Evolutionary conservation across 257 asterid species (phyloP).

Genomic region (Solanum ahanhuiri): DNA sequence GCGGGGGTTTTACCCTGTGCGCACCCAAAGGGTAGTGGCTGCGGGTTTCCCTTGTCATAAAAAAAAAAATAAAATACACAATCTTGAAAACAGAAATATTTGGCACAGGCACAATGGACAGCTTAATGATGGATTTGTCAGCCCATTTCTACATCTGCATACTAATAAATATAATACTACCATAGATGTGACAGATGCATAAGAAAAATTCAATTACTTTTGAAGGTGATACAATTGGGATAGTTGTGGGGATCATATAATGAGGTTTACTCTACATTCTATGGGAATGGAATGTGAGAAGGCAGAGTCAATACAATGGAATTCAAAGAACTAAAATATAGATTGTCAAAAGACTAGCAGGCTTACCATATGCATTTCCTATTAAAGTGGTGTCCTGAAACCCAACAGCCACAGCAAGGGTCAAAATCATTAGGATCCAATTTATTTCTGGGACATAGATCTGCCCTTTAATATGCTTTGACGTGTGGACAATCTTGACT

Average conservation of each 20-base stretch:
- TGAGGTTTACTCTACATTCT: background rate
- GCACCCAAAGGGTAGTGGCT: too few species aligned
- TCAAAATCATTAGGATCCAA: constrained; percentile 56
- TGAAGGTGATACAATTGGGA: background rate
- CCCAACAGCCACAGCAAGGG: constrained; percentile 47
- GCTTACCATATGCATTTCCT: constrained; percentile 67
- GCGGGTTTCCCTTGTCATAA: too few species aligned
- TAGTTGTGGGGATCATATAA: background rate
- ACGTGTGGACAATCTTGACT: constrained; percentile 55
- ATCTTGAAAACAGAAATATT: background rate
- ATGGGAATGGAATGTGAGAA: background rate
- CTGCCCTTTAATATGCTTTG: constrained; percentile 49
- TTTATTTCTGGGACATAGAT: constrained; percentile 63
- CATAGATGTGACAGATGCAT: background rate
- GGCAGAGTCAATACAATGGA: background rate
- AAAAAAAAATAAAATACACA: too few species aligned
- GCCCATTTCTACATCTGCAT: background rate
- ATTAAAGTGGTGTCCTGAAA: constrained; percentile 44
- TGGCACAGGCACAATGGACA: background rate
- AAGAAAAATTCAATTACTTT: background rate
- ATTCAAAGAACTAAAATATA: background rate
- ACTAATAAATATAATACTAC: background rate
- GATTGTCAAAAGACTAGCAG: background rate
- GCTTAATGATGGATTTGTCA: background rate
- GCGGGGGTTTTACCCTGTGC: too few species aligned